Evolutionary conservation across 164 flowering plant genomes (phyloP), one percentile per base, ranked within the genome.

Genomic region (Cinnamomum micranthum): DNA sequence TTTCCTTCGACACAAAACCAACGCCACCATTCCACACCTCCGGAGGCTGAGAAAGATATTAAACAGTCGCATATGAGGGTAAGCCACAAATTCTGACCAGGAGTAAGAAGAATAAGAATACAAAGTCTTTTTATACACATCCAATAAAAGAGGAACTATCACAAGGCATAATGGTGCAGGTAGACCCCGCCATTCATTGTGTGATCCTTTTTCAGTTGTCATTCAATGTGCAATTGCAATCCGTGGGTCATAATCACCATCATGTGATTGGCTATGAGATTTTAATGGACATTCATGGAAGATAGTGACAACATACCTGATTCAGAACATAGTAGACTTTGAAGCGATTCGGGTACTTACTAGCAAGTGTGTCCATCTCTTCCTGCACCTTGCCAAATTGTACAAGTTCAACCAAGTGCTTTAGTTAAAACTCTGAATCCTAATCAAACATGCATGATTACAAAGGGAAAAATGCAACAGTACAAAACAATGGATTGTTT

Each of bases 1-100:
- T 95, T 84, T 93, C 99, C 85, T 93, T 92, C n/a, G 94, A 86
- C 20, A 95, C 97, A 69, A 91, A 95, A 19, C 99, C 99, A 69
- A 92, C 95, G 28, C 99, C 99, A 72, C 98, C 99, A 73, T 87
- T 79, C 99, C 99, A 95, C 12, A 15, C 85, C 78, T 95, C 98
- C 2, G 99, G 99, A 70, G 99, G 98, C 99, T 95, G 88, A 22
- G 6, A 47, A 66, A 67, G 31, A 67, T 17, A 6, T 13, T 15
- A 31, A 66, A 66, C 9, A 31, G 19, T 23, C 22, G 17, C 22
- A 10, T 64, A 27, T 12, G 47, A 35, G 10, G 47, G 60, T 55
- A 19, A 55, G 60, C 4, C 60, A 55, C 60, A 55, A 14, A 14
- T 55, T 55, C n/a, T 6, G 47, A 35, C 10, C 10, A 6, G 47